A percentile compares a stretch with the other conserved stretches of the same genome.
Conservation (phyloP, 345 rosid species). For the Eutrema heterophyllum region DNA sequence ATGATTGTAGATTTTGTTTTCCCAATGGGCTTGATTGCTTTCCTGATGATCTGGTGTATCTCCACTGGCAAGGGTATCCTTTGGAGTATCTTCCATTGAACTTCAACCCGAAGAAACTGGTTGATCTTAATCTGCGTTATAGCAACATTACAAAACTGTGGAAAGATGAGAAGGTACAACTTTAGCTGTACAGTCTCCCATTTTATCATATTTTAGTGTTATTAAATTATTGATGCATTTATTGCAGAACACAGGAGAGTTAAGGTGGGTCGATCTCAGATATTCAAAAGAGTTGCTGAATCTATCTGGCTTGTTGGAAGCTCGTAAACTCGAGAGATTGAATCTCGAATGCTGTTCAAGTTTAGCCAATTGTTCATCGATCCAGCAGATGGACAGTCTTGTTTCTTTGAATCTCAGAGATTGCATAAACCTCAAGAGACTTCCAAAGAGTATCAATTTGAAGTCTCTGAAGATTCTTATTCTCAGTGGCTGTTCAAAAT, state of each 20-base stretch:
- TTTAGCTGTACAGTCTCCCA: background rate
- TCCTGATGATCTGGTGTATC: constrained; percentile 27
- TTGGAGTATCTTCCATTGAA: constrained; percentile 25
- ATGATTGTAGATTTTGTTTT: constrained; percentile 11
- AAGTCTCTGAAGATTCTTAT: too few species aligned
- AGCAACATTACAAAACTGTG: constrained; percentile 30
- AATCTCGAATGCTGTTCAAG: constrained; percentile 24
- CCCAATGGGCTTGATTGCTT: constrained; percentile 19
- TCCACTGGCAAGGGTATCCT: constrained; percentile 35
- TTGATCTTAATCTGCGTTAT: constrained; percentile 21
- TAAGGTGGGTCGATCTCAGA: constrained; percentile 27
- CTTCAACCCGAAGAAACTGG: constrained; percentile 24
- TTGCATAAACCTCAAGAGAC: background rate
- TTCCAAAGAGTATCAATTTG: too few species aligned
- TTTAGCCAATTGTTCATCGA: constrained; percentile 1
- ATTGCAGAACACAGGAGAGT: constrained; percentile 26
- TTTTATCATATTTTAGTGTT: background rate
- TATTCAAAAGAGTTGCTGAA: constrained; percentile 11
- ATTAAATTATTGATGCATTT: background rate
- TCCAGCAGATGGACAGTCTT: constrained; percentile 19
- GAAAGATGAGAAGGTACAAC: constrained; percentile 25
- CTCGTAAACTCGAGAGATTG: constrained; percentile 22
- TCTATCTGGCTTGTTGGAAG: constrained; percentile 26
- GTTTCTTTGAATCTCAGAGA: constrained; percentile 18
- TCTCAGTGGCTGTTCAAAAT: constrained; percentile 15